Evolutionary conservation across 129 eudicot species (phyloP).

Genomic region (Mikania micrantha): DNA sequence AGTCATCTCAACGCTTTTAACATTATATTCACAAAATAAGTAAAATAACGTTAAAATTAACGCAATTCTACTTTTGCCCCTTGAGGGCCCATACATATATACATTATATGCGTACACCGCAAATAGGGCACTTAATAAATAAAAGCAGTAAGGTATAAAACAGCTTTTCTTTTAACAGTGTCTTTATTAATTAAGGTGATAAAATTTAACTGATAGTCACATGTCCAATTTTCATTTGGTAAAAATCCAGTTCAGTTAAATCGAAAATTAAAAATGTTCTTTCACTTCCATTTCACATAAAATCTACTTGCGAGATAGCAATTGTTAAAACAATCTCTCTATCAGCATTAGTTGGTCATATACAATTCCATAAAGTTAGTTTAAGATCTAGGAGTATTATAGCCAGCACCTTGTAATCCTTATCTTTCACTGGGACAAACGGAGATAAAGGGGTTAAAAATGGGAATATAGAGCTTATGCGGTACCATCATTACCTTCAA

Average conservation of each 20-base stretch:
- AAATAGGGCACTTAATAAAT: too few species aligned
- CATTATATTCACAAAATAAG: too few species aligned
- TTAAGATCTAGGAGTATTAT: not conserved
- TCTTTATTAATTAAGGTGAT: not conserved
- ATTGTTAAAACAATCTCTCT: not conserved
- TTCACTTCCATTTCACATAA: not conserved
- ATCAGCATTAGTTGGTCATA: conserved; percentile 7
- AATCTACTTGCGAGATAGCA: not conserved
- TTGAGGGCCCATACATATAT: too few species aligned
- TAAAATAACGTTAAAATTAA: too few species aligned
- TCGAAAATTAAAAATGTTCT: not conserved
- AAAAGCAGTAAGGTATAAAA: not conserved
- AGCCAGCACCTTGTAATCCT: conserved; percentile 7
- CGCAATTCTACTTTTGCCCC: too few species aligned
- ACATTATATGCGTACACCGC: too few species aligned
- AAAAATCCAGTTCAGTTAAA: not conserved
- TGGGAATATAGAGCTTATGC: not conserved
- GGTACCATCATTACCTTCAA: conserved; percentile 60
- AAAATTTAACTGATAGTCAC: not conserved
- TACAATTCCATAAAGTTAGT: not conserved
- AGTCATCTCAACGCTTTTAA: too few species aligned
- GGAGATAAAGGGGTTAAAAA: conserved; percentile 1
- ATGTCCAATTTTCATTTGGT: not conserved
- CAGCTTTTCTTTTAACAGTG: not conserved
- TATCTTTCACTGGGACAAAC: not conserved